phyloP scores from a whole-genome alignment of 805 yeast genomes.

The Kazachstania taianensis region DNA sequence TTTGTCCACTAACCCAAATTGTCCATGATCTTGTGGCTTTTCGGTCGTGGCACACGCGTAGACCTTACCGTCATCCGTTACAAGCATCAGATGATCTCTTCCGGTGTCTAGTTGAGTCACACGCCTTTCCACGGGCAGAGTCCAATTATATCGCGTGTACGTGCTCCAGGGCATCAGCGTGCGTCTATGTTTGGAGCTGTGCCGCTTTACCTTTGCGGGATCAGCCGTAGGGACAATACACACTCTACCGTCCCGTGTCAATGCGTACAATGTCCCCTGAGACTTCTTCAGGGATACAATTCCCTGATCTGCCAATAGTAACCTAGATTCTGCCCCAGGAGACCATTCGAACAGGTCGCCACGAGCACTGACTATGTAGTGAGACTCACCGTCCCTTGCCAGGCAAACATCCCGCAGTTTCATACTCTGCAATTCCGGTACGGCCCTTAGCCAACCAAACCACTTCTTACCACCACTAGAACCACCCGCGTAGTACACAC shows the following conservation, averaged over 20 bases:
- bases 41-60: slow-evolving; percentile 46
- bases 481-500: not conserved
- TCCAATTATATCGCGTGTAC: not conserved
- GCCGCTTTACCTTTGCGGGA: no score
- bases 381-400: slow-evolving; percentile 10
- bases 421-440: slow-evolving; percentile 28
- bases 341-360: no score
- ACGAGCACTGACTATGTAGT: slow-evolving; percentile 22
- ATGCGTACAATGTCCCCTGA: no score
- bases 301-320: no score
- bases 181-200: no score
- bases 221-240: no score
- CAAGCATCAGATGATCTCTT: slow-evolving; percentile 52
- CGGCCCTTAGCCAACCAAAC: slow-evolving; percentile 42
- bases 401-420: not conserved
- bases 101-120: slow-evolving; percentile 50
- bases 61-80: slow-evolving; percentile 51
- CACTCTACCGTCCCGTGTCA: slow-evolving; percentile 21
- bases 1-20: slow-evolving; percentile 67
- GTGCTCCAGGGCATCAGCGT: no score
- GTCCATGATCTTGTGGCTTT: slow-evolving; percentile 46
- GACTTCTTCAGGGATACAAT: no score
- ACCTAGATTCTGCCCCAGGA: no score
- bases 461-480: slow-evolving; percentile 10
- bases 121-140: slow-evolving; percentile 36